These are phyloP conservation scores for Posidonia oceanica DNA, from an alignment of 116 monocot species.

Conservation along the genomic window DNA sequence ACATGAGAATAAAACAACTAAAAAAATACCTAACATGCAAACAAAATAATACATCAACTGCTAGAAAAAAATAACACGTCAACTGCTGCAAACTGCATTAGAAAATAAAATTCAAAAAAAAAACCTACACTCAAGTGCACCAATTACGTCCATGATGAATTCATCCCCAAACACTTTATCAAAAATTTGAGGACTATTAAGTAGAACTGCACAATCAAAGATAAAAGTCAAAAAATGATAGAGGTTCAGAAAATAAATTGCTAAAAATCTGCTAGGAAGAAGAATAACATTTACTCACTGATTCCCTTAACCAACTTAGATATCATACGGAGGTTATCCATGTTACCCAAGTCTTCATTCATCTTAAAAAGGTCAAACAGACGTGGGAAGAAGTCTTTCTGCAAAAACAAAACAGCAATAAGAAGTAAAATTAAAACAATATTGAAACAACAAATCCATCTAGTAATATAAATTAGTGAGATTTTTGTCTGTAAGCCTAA, in stretches of 20 bases:
- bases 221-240: background rate
- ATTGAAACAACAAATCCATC: background rate
- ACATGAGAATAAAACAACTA: no score
- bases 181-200: conserved; percentile 70
- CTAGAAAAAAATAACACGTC: background rate
- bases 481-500: no score
- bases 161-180: conserved; percentile 78
- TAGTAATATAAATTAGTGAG: no score
- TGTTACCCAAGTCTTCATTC: conserved; percentile 61
- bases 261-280: background rate
- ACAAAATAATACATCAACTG: no score
- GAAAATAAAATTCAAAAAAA: background rate
- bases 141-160: conserved; percentile 71
- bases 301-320: conserved; percentile 71
- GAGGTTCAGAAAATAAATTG: background rate
- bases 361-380: conserved; percentile 66
- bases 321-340: conserved; percentile 72
- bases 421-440: background rate
- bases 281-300: conserved; percentile 39
- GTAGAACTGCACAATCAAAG: conserved; percentile 41
- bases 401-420: conserved; percentile 9
- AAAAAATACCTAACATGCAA: no score
- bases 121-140: conserved; percentile 85
- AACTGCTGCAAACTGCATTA: no score
- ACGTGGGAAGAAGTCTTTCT: conserved; percentile 81